Evolutionary conservation across 2,329 filamentous ascomycete species (phyloP).

Genomic region (Pyrenochaeta sp.): DNA sequence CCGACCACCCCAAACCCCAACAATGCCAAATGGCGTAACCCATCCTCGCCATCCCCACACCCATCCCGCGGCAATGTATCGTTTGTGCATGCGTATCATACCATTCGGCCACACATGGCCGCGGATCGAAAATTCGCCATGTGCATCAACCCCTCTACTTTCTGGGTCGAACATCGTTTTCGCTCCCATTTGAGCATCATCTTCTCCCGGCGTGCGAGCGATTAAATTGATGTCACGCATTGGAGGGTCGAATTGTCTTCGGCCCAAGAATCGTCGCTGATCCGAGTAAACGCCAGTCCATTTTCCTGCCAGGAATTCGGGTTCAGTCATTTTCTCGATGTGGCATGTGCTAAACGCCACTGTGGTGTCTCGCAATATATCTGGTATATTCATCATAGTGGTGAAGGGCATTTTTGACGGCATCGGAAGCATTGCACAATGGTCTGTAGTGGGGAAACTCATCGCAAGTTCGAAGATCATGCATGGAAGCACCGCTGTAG

Average conservation of each 20-base stretch:
- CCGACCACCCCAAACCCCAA: conserved; percentile 23
- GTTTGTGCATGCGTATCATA: conserved; percentile 19
- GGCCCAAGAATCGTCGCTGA: conserved; percentile 5
- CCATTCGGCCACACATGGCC: conserved; percentile 24
- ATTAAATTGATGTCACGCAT: conserved; percentile 23
- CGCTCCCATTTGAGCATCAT: conserved; percentile 2
- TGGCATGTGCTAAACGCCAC: conserved; percentile 23
- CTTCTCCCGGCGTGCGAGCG: conserved; percentile 1
- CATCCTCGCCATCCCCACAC: conserved; percentile 24
- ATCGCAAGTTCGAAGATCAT: conserved; percentile 13
- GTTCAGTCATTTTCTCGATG: conserved; percentile 20
- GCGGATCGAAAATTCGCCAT: conserved; percentile 22
- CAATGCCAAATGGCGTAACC: conserved; percentile 33
- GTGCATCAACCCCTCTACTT: conserved; percentile 18
- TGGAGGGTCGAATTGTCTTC: conserved; percentile 11
- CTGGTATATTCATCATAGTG: conserved; percentile 22
- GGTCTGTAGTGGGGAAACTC: not conserved
- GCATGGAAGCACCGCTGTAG: conserved; percentile 11
- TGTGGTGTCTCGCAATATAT: conserved; percentile 5
- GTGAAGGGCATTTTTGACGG: conserved; percentile 20
- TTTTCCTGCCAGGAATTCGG: conserved; percentile 18
- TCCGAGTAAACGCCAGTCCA: conserved; percentile 31
- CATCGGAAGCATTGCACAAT: conserved; percentile 9
- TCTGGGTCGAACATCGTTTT: conserved; percentile 10
- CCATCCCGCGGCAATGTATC: conserved; percentile 10